Conservation (phyloP, 2,329 filamentous ascomycete species). For the Exophiala oligosperma region DNA sequence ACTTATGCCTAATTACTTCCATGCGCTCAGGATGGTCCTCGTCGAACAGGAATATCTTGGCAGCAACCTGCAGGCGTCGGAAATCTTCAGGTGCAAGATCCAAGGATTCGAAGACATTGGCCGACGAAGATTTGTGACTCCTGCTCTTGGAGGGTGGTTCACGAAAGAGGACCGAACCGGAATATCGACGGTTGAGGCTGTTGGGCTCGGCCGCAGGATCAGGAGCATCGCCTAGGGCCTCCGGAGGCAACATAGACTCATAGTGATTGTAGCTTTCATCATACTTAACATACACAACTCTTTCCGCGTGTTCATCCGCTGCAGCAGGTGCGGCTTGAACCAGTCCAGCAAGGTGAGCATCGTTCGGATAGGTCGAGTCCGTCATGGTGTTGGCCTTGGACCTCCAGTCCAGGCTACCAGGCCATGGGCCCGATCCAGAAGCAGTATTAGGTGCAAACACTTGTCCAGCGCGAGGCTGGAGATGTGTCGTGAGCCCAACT, state of each 20-base stretch:
- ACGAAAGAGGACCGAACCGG: slow-evolving; percentile 55
- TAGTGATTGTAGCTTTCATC: slow-evolving; percentile 39
- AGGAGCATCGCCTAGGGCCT: slow-evolving; percentile 37
- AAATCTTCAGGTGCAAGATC: slow-evolving; percentile 59
- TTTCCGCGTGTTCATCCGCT: slow-evolving; percentile 34
- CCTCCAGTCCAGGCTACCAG: slow-evolving; percentile 8
- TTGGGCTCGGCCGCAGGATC: slow-evolving; percentile 12
- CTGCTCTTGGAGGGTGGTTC: slow-evolving; percentile 49
- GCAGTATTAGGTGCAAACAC: not conserved
- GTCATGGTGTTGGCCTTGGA: slow-evolving; percentile 12
- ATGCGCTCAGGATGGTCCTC: slow-evolving; percentile 55
- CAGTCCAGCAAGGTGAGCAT: slow-evolving; percentile 47
- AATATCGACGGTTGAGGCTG: slow-evolving; percentile 48
- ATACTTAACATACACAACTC: slow-evolving; percentile 40
- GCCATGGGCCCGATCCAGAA: slow-evolving; percentile 6
- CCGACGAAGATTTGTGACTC: slow-evolving; percentile 60
- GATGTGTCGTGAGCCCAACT: not conserved
- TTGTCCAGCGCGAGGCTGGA: not conserved
- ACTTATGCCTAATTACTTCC: slow-evolving; percentile 56
- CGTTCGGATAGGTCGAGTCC: slow-evolving; percentile 28
- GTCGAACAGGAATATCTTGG: slow-evolving; percentile 59
- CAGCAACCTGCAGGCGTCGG: slow-evolving; percentile 55
- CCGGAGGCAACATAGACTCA: slow-evolving; percentile 34
- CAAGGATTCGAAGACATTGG: slow-evolving; percentile 57
- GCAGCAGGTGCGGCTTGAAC: slow-evolving; percentile 49